Conservation (phyloP, 106 monocot species). For the Dactylorhiza incarnata region DNA sequence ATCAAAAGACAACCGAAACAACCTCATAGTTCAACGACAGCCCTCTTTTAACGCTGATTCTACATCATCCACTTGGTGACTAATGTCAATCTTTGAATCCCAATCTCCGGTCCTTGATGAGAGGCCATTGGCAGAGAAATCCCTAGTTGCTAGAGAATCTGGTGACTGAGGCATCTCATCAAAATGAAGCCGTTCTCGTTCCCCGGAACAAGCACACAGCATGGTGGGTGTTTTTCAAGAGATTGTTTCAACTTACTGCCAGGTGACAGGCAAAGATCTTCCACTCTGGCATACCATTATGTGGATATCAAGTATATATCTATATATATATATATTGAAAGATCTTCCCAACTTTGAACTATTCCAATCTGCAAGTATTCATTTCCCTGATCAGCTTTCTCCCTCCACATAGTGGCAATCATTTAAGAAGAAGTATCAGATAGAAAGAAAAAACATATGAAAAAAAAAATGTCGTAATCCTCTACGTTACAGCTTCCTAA, state of each 20-base stretch:
- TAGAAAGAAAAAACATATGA: too few species aligned
- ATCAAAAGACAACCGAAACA: not conserved
- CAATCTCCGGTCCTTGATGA: conserved; percentile 51
- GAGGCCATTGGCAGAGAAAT: conserved; percentile 61
- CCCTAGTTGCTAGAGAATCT: conserved; percentile 73
- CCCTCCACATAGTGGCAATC: not conserved
- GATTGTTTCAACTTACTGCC: not conserved
- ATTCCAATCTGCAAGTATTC: not conserved
- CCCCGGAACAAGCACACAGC: conserved; percentile 84
- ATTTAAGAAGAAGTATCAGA: not conserved
- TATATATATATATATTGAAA: not conserved
- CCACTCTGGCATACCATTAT: not conserved
- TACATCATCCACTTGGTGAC: conserved; percentile 56
- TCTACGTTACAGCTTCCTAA: not conserved
- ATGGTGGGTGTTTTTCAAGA: conserved; percentile 19
- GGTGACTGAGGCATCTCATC: conserved; percentile 74
- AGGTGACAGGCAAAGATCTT: not conserved
- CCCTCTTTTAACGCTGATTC: conserved; percentile 70
- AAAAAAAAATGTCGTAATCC: not conserved
- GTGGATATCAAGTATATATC: not conserved
- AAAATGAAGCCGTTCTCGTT: conserved; percentile 45
- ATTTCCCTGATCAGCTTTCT: not conserved
- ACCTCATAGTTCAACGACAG: conserved; percentile 92
- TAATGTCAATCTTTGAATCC: conserved; percentile 52
- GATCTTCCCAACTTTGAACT: not conserved